Evolutionary conservation across 805 yeast species (phyloP).

Genomic region (Starmerella sirachaensis): DNA sequence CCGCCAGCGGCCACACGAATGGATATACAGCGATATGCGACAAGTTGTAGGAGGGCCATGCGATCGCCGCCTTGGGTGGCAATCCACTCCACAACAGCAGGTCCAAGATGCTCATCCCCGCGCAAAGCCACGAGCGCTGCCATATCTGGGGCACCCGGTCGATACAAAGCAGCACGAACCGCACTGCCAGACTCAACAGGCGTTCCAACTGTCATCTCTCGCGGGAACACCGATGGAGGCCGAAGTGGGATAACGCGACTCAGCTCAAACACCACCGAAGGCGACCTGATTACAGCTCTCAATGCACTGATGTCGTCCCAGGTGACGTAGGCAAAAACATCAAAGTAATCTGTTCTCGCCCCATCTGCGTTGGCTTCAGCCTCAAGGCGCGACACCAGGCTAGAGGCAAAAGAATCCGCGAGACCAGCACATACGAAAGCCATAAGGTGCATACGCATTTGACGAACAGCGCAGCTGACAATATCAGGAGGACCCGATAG

Average conservation of each 20-base stretch:
- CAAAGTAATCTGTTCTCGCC: too few species aligned
- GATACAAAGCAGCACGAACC: conserved; percentile 10
- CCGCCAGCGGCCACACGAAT: conserved; percentile 4
- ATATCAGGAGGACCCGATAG: conserved; percentile 1
- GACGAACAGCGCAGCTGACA: conserved; percentile 15
- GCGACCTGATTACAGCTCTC: conserved; percentile 13
- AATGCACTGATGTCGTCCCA: conserved; percentile 16
- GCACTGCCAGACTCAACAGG: conserved; percentile 13
- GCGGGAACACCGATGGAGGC: not conserved
- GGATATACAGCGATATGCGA: conserved; percentile 10
- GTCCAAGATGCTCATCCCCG: conserved; percentile 11
- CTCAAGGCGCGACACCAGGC: conserved; percentile 2
- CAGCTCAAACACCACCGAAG: conserved; percentile 13
- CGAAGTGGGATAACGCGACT: conserved; percentile 14
- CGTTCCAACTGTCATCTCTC: conserved; percentile 6
- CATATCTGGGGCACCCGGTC: conserved; percentile 13
- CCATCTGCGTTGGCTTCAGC: not conserved
- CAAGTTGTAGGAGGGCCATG: conserved; percentile 13
- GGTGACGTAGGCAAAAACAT: conserved; percentile 10
- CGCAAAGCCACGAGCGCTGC: conserved; percentile 9
- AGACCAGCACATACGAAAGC: conserved; percentile 13
- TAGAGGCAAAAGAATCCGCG: conserved; percentile 7
- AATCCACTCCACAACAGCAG: conserved; percentile 10
- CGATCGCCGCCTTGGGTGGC: conserved; percentile 9
- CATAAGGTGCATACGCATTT: conserved; percentile 15